Percentiles rank a stretch among this genome's conserved stretches.
Evolutionary conservation across 1,284 basidiomycete genomes (phyloP).

Genomic region (Laetiporus sulphureus): DNA sequence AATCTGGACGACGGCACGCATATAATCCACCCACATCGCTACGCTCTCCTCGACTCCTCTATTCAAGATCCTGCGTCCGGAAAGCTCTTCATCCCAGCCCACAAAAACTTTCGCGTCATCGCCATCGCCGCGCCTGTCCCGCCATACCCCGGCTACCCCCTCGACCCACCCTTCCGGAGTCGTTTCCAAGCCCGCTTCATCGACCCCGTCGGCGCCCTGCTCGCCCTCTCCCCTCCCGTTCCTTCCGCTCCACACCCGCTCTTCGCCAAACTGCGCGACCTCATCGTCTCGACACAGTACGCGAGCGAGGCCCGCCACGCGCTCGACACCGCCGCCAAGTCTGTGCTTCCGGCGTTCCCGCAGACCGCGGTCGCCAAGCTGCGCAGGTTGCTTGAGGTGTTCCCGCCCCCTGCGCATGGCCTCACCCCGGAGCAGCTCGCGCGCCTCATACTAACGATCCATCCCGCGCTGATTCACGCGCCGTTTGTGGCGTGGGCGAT

Average conservation of each 20-base stretch:
- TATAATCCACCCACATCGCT: constrained; percentile 58
- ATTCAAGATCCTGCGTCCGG: constrained; percentile 24
- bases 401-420: constrained; percentile 36
- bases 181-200: constrained; percentile 64
- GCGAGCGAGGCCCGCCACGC: constrained; percentile 49
- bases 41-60: constrained; percentile 37
- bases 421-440: constrained; percentile 43
- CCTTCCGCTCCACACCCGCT: constrained; percentile 14
- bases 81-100: constrained; percentile 49
- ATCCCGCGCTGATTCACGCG: constrained; percentile 47
- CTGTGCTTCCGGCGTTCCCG: constrained; percentile 51
- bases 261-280: constrained; percentile 39
- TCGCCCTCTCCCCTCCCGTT: constrained; percentile 18
- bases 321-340: constrained; percentile 43
- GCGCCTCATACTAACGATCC: constrained; percentile 44
- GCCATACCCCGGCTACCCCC: constrained; percentile 57
- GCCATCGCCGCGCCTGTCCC: constrained; percentile 62
- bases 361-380: constrained; percentile 55
- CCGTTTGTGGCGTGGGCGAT: constrained; percentile 56
- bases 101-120: constrained; percentile 57
- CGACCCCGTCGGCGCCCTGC: constrained; percentile 50
- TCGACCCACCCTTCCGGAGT: constrained; percentile 63
- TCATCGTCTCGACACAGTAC: constrained; percentile 55
- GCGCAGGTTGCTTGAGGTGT: constrained; percentile 33
- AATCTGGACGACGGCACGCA: constrained; percentile 69